Evolutionary conservation across 805 yeast genomes (phyloP).

Genomic region (Saccharomycopsis oosterbeekiorum): DNA sequence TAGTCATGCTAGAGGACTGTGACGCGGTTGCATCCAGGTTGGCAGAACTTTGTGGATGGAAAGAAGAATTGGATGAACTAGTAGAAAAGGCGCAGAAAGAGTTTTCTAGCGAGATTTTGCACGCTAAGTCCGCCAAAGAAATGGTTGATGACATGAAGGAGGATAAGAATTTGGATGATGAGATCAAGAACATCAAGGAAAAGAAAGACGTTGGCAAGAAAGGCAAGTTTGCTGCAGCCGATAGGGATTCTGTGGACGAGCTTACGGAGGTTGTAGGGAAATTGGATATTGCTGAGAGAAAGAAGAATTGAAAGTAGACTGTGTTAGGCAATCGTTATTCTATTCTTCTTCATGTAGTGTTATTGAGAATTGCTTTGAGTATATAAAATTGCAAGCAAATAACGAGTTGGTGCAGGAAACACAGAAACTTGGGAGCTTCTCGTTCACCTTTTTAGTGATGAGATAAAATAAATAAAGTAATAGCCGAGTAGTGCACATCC

Average conservation of each 20-base stretch:
- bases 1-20: conserved; percentile 50
- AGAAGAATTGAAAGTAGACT: background rate
- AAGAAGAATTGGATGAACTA: conserved; percentile 38
- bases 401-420: too few relatives aligned
- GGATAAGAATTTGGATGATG: conserved; percentile 18
- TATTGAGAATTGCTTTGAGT: too few relatives aligned
- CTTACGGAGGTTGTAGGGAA: conserved; percentile 12
- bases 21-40: conserved; percentile 53
- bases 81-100: conserved; percentile 23
- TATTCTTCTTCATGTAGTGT: too few relatives aligned
- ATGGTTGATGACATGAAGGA: conserved; percentile 23
- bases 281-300: conserved; percentile 4
- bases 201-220: conserved; percentile 18
- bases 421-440: too few relatives aligned
- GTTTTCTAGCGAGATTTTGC: conserved; percentile 6
- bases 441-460: too few relatives aligned
- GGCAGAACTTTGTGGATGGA: conserved; percentile 56
- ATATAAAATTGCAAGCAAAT: too few relatives aligned
- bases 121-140: conserved; percentile 19
- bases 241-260: conserved; percentile 20
- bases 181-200: conserved; percentile 19
- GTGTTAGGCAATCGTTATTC: too few relatives aligned
- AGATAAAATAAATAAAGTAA: too few relatives aligned
- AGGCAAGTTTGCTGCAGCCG: background rate
- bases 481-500: too few relatives aligned